Percentiles rank a stretch among this genome's conserved stretches.
Evolutionary conservation across 2,329 filamentous ascomycete genomes (phyloP).

Genomic region (Neonectria hederae): DNA sequence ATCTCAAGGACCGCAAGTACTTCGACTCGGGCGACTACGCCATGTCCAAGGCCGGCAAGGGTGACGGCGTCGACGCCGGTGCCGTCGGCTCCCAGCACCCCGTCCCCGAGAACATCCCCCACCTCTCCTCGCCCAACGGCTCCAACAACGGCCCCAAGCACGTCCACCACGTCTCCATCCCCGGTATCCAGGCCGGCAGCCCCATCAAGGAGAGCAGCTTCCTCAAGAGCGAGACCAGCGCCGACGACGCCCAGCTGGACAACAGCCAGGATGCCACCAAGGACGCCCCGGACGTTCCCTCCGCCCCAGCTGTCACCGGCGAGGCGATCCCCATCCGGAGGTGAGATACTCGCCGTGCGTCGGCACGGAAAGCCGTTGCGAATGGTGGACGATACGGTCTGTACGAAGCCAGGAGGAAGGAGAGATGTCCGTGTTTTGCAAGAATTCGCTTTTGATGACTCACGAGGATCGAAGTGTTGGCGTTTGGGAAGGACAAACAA

Average conservation of each 20-base stretch:
- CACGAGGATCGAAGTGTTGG: constrained; percentile 44
- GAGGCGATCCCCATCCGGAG: constrained; percentile 71
- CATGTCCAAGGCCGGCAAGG: constrained; percentile 96
- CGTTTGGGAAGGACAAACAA: constrained; percentile 43
- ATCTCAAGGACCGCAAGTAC: constrained; percentile 99
- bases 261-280: constrained; percentile 44
- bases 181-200: constrained; percentile 71
- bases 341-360: constrained; percentile 45
- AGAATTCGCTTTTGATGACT: constrained; percentile 41
- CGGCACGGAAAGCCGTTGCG: constrained; percentile 10
- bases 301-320: constrained; percentile 35
- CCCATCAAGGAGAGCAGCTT: constrained; percentile 93
- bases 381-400: constrained; percentile 24
- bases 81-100: constrained; percentile 95
- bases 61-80: constrained; percentile 91
- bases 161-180: constrained; percentile 53
- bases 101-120: constrained; percentile 92
- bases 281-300: constrained; percentile 43
- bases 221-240: constrained; percentile 83
- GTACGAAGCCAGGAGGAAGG: constrained; percentile 27
- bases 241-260: constrained; percentile 45
- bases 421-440: constrained; percentile 30
- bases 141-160: constrained; percentile 49
- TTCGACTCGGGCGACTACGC: constrained; percentile 97
- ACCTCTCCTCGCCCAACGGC: constrained; percentile 74